A percentile compares a stretch with the other conserved stretches of the same genome.
Evolutionary conservation across 1,284 basidiomycete species (phyloP).

Genomic region (Flammula alnicola): DNA sequence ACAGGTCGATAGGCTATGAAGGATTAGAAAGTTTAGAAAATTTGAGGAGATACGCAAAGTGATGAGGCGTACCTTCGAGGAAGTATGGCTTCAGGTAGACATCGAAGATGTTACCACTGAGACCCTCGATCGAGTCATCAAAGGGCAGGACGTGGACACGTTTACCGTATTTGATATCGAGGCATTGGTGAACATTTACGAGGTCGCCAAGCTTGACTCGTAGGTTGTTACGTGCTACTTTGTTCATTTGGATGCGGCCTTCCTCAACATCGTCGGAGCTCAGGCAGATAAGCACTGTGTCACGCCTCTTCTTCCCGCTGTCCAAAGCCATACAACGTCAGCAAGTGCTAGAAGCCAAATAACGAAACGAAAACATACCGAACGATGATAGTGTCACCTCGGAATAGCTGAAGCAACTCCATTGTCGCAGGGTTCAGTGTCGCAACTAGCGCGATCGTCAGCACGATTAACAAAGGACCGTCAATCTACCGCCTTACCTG

Average conservation of each 20-base stretch:
- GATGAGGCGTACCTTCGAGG: slow-evolving; percentile 77
- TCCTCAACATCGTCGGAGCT: slow-evolving; percentile 97
- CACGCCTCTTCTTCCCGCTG: slow-evolving; percentile 93
- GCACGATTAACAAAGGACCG: background rate
- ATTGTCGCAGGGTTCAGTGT: slow-evolving; percentile 96
- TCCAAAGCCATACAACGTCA: slow-evolving; percentile 7
- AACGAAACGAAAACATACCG: slow-evolving; percentile 53
- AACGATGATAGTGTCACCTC: slow-evolving; percentile 92
- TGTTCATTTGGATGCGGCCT: slow-evolving; percentile 98
- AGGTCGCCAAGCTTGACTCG: slow-evolving; percentile 98
- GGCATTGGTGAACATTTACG: slow-evolving; percentile 93
- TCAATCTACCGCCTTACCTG: slow-evolving; percentile 55
- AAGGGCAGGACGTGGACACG: slow-evolving; percentile 97
- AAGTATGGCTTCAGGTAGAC: slow-evolving; percentile 99
- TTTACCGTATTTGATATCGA: slow-evolving; percentile 99
- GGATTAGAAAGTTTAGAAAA: background rate
- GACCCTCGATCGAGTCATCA: slow-evolving; percentile 96
- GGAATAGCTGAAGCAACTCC: slow-evolving; percentile 94
- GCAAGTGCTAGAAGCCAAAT: background rate
- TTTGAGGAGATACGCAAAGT: background rate
- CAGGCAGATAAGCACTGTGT: slow-evolving; percentile 95
- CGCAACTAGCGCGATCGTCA: slow-evolving; percentile 62
- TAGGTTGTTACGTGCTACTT: slow-evolving; percentile 97
- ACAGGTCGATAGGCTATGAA: slow-evolving; percentile 88
- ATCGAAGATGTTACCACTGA: slow-evolving; percentile 98